phyloP scores from a whole-genome alignment of 208 protist genomes.

The Wallacemonas sp. region DNA sequence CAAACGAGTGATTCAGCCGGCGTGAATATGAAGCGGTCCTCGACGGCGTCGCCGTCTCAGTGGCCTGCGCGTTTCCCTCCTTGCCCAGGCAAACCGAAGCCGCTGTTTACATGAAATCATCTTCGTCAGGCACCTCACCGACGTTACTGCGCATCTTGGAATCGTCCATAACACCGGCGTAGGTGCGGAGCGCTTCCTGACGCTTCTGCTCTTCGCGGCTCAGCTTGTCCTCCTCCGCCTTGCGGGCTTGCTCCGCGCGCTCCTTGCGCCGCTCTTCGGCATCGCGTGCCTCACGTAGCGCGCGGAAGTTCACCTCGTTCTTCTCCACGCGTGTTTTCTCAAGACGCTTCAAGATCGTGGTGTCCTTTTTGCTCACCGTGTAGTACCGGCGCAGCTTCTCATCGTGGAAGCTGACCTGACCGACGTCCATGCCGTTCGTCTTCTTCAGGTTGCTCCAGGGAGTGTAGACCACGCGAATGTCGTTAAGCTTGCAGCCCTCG shows the following conservation, averaged over 20 bases:
- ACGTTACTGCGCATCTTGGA: slow-evolving; percentile 84
- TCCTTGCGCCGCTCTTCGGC: slow-evolving; percentile 55
- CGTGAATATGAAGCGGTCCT: too few relatives aligned
- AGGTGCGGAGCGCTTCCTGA: slow-evolving; percentile 69
- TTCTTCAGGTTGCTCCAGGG: slow-evolving; percentile 97
- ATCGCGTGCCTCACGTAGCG: slow-evolving; percentile 77
- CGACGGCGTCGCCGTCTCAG: too few relatives aligned
- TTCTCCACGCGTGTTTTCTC: slow-evolving; percentile 94
- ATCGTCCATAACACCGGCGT: slow-evolving; percentile 79
- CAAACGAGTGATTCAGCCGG: too few relatives aligned
- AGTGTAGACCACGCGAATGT: slow-evolving; percentile 96
- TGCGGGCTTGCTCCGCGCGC: slow-evolving; percentile 32
- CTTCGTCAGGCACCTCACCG: slow-evolving; percentile 85
- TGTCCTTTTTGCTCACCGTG: slow-evolving; percentile 85
- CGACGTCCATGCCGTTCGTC: slow-evolving; percentile 94
- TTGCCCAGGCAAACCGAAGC: not conserved
- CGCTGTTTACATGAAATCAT: slow-evolving; percentile 93
- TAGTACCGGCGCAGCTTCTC: slow-evolving; percentile 74
- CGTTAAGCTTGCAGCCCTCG: slow-evolving; percentile 93
- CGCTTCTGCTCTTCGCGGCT: slow-evolving; percentile 77
- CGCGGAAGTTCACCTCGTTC: slow-evolving; percentile 80
- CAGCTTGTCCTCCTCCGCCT: slow-evolving; percentile 60
- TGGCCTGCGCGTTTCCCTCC: not conserved
- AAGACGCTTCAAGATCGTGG: slow-evolving; percentile 86
- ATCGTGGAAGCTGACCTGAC: slow-evolving; percentile 95